These are phyloP conservation scores for Candida ulmi DNA, from an alignment of 805 yeast genomes.

Conservation along the genomic window DNA sequence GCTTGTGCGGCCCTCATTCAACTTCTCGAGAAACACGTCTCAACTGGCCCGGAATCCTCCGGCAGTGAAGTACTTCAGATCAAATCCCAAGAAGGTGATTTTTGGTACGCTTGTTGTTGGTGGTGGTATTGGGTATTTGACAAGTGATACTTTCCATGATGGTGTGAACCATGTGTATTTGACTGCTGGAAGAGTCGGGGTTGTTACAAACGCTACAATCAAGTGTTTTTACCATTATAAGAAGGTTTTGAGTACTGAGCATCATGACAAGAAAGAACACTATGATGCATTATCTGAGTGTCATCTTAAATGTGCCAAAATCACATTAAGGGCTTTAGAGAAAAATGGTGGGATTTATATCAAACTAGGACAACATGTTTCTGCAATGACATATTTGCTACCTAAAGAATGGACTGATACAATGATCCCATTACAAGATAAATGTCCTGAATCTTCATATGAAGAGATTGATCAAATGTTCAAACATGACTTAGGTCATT, in stretches of 20 bases:
- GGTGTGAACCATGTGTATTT: slow-evolving; percentile 62
- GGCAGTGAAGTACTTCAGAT: background rate
- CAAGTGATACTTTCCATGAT: slow-evolving; percentile 18
- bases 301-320: slow-evolving; percentile 69
- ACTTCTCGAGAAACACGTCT: background rate
- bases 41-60: background rate
- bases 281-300: slow-evolving; percentile 52
- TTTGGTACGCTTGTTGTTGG: background rate
- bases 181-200: slow-evolving; percentile 48
- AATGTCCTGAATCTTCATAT: slow-evolving; percentile 75
- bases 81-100: background rate
- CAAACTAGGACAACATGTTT: slow-evolving; percentile 90
- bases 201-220: slow-evolving; percentile 62
- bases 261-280: slow-evolving; percentile 40
- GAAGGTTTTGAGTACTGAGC: slow-evolving; percentile 42
- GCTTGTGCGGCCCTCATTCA: background rate
- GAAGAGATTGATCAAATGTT: slow-evolving; percentile 70
- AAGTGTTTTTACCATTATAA: slow-evolving; percentile 72
- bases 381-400: slow-evolving; percentile 85
- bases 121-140: slow-evolving; percentile 1
- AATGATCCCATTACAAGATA: slow-evolving; percentile 88
- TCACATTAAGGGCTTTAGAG: slow-evolving; percentile 75
- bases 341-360: slow-evolving; percentile 89
- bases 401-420: slow-evolving; percentile 95
- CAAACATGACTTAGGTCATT: slow-evolving; percentile 53